These are phyloP conservation scores for Candida tetrigidarum DNA, from an alignment of 1,139 yeast genomes.

Conservation along the genomic window DNA sequence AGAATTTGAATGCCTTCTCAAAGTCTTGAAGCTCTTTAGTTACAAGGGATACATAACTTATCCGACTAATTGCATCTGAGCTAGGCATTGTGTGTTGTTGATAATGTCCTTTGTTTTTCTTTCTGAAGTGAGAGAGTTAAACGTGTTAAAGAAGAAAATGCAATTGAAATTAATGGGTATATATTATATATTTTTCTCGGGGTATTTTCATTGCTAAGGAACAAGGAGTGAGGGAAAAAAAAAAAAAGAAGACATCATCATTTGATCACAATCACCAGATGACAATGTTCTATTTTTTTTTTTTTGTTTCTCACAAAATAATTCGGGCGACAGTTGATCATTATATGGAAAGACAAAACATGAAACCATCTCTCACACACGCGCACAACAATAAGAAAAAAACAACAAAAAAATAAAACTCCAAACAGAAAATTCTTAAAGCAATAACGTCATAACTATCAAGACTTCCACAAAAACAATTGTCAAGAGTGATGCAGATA, in stretches of 20 bases:
- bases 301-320: too few species aligned
- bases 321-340: conserved; percentile 8
- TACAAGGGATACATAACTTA: conserved; percentile 59
- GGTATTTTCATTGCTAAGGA: not conserved
- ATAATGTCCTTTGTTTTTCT: not conserved
- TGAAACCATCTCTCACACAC: not conserved
- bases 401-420: not conserved
- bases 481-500: conserved; percentile 8
- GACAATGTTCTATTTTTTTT: not conserved
- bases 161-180: conserved; percentile 1
- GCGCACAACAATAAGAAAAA: not conserved
- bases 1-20: conserved; percentile 52
- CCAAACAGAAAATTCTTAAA: too few species aligned
- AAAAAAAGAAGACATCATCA: not conserved
- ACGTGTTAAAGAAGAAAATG: not conserved
- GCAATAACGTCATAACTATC: conserved; percentile 12
- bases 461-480: conserved; percentile 10
- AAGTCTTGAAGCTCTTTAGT: conserved; percentile 55
- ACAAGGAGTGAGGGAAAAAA: not conserved
- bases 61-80: conserved; percentile 22
- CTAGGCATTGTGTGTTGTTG: conserved; percentile 11
- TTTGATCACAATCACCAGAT: conserved; percentile 7
- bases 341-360: not conserved
- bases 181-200: conserved; percentile 4
- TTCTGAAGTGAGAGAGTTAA: not conserved